These are phyloP conservation scores for Trichoderma atrobrunneum DNA, from an alignment of 2,329 filamentous ascomycete genomes.

Conservation along the genomic window DNA sequence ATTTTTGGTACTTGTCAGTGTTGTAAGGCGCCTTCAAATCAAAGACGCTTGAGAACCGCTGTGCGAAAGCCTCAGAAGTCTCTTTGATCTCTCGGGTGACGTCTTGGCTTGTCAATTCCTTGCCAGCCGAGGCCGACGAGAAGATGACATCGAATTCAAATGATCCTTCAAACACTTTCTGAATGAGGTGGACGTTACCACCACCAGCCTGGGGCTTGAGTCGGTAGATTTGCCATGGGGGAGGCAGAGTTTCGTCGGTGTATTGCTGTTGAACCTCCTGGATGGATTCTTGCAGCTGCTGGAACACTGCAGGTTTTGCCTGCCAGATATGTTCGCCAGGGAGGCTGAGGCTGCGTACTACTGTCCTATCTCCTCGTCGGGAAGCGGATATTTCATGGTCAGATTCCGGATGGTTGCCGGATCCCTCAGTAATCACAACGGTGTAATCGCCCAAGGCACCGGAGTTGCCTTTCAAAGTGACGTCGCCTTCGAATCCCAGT, in stretches of 20 bases:
- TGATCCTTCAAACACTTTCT: constrained; percentile 84
- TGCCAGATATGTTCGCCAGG: constrained; percentile 77
- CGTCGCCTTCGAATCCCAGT: constrained; percentile 54
- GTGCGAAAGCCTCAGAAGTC: constrained; percentile 65
- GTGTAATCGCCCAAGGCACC: constrained; percentile 74
- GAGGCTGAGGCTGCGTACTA: constrained; percentile 69
- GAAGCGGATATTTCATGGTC: constrained; percentile 63
- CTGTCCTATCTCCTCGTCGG: constrained; percentile 72
- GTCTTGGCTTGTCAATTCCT: constrained; percentile 56
- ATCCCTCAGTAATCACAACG: constrained; percentile 70
- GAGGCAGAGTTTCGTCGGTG: constrained; percentile 66
- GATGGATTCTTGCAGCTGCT: constrained; percentile 51
- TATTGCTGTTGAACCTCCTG: constrained; percentile 48
- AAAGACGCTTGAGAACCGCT: constrained; percentile 66
- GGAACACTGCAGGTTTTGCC: constrained; percentile 63
- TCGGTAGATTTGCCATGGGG: constrained; percentile 82
- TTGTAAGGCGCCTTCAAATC: constrained; percentile 73
- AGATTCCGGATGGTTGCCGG: constrained; percentile 59
- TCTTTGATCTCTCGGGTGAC: constrained; percentile 67
- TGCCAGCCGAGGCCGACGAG: constrained; percentile 68
- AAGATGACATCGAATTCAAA: constrained; percentile 95
- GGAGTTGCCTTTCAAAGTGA: constrained; percentile 69
- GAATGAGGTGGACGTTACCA: constrained; percentile 83
- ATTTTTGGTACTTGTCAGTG: constrained; percentile 68
- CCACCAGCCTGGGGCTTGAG: constrained; percentile 64